Evolutionary conservation across 179 eudicot genomes (phyloP), one percentile per base, ranked within the genome.

Genomic region (Sideroxylon spinosum): DNA sequence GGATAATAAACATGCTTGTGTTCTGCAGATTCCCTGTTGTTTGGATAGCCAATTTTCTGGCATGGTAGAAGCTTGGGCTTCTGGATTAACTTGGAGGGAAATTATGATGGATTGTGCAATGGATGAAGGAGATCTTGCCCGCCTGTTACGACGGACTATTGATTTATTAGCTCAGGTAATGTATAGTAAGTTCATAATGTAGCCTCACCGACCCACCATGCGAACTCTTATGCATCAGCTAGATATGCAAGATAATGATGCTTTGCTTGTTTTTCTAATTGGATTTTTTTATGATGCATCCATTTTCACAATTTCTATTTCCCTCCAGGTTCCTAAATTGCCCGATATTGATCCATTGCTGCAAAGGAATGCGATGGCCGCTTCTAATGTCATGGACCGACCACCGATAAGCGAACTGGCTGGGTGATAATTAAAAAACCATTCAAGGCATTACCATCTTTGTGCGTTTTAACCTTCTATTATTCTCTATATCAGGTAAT

Each of bases 51-150:
- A 95, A 84, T 95, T 95, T 81, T 80, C 88, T 79, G 99, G 99
- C 61, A 93, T 95, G 94, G 94, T 95, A 68, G 99, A 95, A 86
- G 99, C 98, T 26, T 93, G 98, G 99, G 98, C 99, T 76, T 95
- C 99, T 76, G 99, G 99, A 75, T 86, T 93, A 75, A 90, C 99
- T 53, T 95, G 99, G 99, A 86, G 88, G 79, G 99, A 95, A 85
- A 86, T 95, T 46, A 95, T 93, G 99, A 95, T 95, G 97, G 99
- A 95, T 68, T 93, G 98, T 83, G 97, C 99, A 7, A 92, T 95
- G 99, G 99, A 95, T 87, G 99, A 93, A 81, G 99, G 99, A 56
- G 99, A 95, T 86, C 86, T 95, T 65, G 97, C 98, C 81, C 97
- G 99, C 53, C 93, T 95, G 28, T 82, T 93, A 71, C 87, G 99